phyloP scores from a whole-genome alignment of 1,284 basidiomycete species.

The Cryptococcus wingfieldii region DNA sequence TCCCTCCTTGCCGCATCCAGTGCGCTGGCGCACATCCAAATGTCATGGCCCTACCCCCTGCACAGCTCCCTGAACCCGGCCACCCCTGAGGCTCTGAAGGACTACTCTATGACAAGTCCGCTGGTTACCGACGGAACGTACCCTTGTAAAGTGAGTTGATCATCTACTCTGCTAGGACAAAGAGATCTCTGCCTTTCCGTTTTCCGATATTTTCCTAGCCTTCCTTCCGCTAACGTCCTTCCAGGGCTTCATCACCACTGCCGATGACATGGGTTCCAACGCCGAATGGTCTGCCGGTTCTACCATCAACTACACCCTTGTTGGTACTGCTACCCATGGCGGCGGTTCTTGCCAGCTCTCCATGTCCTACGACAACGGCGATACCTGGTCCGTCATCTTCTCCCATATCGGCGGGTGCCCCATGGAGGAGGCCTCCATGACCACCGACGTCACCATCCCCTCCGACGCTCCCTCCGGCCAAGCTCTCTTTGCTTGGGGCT shows the following conservation, averaged over 20 bases:
- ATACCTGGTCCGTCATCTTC: constrained; percentile 48
- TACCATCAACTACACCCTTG: constrained; percentile 33
- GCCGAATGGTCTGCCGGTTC: constrained; percentile 36
- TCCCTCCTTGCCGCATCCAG: constrained; percentile 12
- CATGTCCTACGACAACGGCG: constrained; percentile 49
- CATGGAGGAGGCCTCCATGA: constrained; percentile 22
- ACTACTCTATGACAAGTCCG: constrained; percentile 47
- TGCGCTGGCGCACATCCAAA: constrained; percentile 39
- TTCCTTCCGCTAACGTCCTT: neutral
- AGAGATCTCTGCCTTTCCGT: neutral
- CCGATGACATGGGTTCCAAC: constrained; percentile 28
- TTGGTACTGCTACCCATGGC: constrained; percentile 43
- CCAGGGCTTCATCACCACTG: constrained; percentile 43
- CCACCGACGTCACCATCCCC: constrained; percentile 41
- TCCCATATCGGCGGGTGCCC: constrained; percentile 48
- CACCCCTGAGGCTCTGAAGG: constrained; percentile 31
- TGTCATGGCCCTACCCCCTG: constrained; percentile 40
- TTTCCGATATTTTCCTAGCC: neutral
- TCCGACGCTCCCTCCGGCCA: constrained; percentile 40
- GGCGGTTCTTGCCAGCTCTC: constrained; percentile 50
- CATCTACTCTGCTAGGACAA: neutral
- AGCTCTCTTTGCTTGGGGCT: constrained; percentile 50
- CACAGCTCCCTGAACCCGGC: constrained; percentile 36
- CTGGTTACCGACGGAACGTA: constrained; percentile 40
- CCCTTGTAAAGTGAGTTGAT: constrained; percentile 45